Evolutionary conservation across 306 rosid species (phyloP).

Genomic region (Oxytropis ochrocephala): DNA sequence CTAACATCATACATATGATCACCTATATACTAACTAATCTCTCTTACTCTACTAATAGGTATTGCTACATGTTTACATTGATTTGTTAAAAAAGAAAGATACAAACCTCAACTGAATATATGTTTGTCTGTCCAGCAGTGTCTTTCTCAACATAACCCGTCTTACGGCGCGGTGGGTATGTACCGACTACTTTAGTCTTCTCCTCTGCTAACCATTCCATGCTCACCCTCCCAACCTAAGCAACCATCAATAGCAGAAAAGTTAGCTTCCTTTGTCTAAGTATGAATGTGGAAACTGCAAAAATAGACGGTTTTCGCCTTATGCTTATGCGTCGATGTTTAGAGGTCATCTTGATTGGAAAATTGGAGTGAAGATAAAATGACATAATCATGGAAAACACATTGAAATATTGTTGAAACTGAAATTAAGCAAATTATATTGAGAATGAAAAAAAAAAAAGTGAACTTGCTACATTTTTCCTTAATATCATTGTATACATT

Average conservation of each 20-base stretch:
- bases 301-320: background rate
- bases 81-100: background rate
- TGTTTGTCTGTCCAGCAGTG: constrained; percentile 97
- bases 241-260: constrained; percentile 7
- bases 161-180: constrained; percentile 64
- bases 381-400: background rate
- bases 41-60: background rate
- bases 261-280: constrained; percentile 2
- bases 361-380: background rate
- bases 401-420: background rate
- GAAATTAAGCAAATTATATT: background rate
- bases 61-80: background rate
- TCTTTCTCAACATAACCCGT: constrained; percentile 91
- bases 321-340: background rate
- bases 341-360: background rate
- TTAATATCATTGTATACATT: background rate
- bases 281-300: background rate
- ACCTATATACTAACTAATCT: background rate
- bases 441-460: background rate
- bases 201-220: constrained; percentile 94
- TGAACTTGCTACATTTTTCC: background rate
- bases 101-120: constrained; percentile 88
- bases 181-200: constrained; percentile 77
- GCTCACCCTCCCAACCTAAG: constrained; percentile 80
- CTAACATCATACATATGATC: background rate